A percentile compares a stretch with the other conserved stretches of the same genome.
These are phyloP conservation scores for Helicostylum pulchrum DNA, from an alignment of 192 early-diverging fungal species.

Conservation along the genomic window DNA sequence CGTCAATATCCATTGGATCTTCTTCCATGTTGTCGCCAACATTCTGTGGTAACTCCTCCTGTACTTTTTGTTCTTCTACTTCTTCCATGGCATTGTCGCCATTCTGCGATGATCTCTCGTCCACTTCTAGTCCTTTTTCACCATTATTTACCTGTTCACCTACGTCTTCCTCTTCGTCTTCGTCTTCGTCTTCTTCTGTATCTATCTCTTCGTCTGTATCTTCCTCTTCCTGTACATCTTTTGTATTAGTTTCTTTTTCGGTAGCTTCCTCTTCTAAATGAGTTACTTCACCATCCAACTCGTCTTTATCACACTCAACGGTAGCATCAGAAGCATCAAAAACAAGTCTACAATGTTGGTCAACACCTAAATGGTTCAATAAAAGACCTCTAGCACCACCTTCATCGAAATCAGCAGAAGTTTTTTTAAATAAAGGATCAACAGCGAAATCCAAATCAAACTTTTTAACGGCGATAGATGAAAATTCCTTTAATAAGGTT, in stretches of 20 bases:
- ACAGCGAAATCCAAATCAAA: constrained; percentile 90
- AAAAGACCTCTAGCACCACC: constrained; percentile 90
- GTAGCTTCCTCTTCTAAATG: constrained; percentile 9
- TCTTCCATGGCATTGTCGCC: neutral
- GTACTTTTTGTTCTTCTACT: neutral
- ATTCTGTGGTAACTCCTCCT: too few relatives aligned
- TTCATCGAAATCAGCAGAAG: constrained; percentile 97
- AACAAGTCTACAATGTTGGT: constrained; percentile 81
- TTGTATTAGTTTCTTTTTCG: constrained; percentile 9
- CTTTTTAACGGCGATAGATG: constrained; percentile 75
- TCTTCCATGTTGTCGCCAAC: neutral
- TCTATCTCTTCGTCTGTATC: constrained; percentile 13
- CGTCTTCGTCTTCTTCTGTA: constrained; percentile 35
- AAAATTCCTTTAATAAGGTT: constrained; percentile 83
- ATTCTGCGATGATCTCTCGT: too few relatives aligned
- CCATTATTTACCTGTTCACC: neutral
- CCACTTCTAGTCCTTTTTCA: neutral
- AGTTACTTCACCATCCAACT: neutral
- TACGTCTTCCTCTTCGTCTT: neutral
- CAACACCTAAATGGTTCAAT: constrained; percentile 82
- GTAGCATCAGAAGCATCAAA: constrained; percentile 90
- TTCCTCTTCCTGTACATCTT: constrained; percentile 12
- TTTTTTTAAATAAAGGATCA: constrained; percentile 97
- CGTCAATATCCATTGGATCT: constrained; percentile 4
- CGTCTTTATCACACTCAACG: constrained; percentile 30